Conservation (phyloP, 139 green algal species). For the Diplosphaera chodatii region DNA sequence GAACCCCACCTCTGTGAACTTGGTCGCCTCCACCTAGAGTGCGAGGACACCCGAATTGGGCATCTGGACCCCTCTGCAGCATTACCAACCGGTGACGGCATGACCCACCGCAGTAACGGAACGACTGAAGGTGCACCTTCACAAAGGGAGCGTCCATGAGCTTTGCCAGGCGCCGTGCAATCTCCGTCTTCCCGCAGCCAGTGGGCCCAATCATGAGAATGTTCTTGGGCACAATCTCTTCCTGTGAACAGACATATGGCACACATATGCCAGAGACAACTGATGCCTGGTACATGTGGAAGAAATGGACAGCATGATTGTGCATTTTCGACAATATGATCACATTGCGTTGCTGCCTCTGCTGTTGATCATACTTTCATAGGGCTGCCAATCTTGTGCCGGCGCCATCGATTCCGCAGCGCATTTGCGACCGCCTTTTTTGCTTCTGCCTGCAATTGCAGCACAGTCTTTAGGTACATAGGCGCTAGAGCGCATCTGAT, state of each 20-base stretch:
- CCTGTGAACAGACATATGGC: no score
- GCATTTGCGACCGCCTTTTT: constrained; percentile 92
- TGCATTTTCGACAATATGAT: no score
- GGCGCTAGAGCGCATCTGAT: no score
- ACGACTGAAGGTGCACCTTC: no score
- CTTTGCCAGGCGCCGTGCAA: constrained; percentile 88
- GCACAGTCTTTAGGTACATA: not conserved
- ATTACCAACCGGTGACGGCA: not conserved
- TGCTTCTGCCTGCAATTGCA: constrained; percentile 54
- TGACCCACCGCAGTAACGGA: no score
- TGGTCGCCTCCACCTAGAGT: constrained; percentile 85
- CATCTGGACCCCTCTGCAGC: no score
- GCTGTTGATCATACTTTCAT: constrained; percentile 21
- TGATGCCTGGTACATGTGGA: no score
- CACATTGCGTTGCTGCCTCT: no score
- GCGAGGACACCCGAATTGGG: not conserved
- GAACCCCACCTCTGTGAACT: constrained; percentile 98
- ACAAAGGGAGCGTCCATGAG: constrained; percentile 92
- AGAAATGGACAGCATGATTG: no score
- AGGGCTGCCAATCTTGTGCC: constrained; percentile 60
- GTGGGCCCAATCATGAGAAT: constrained; percentile 94
- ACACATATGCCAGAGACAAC: no score
- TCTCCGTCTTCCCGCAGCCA: constrained; percentile 95
- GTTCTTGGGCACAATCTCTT: constrained; percentile 96
- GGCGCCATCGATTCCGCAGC: constrained; percentile 87